Evolutionary conservation across 2,329 filamentous ascomycete genomes (phyloP).

Genomic region (Fusarium zealandicum): DNA sequence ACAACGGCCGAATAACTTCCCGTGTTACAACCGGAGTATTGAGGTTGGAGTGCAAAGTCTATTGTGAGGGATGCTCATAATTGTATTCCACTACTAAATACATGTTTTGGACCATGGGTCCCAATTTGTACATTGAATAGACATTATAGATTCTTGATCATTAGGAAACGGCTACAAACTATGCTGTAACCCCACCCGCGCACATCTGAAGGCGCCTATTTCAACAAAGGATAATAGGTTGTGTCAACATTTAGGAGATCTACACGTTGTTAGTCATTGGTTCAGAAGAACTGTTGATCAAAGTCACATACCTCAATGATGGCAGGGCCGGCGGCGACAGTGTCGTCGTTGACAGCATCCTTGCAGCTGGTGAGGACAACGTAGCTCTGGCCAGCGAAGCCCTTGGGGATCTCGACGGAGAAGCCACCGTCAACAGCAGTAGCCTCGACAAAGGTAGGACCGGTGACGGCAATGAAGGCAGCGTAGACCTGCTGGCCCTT

Average conservation of each 20-base stretch:
- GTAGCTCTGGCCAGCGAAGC: constrained; percentile 50
- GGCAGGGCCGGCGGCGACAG: constrained; percentile 49
- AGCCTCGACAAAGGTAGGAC: constrained; percentile 34
- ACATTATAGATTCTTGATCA: not conserved
- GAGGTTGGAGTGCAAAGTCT: no score
- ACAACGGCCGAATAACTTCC: no score
- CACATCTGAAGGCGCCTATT: not conserved
- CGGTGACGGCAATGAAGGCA: constrained; percentile 45
- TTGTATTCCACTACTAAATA: not conserved
- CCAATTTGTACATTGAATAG: not conserved
- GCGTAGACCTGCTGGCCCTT: constrained; percentile 42
- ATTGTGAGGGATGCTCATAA: not conserved
- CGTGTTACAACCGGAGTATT: no score
- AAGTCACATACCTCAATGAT: constrained; percentile 40
- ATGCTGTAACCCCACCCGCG: not conserved
- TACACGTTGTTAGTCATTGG: not conserved
- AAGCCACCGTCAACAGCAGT: constrained; percentile 34
- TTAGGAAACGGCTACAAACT: not conserved
- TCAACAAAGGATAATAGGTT: not conserved
- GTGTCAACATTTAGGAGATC: constrained; percentile 17
- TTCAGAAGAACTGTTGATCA: not conserved
- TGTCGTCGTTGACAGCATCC: constrained; percentile 46
- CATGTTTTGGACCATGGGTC: not conserved
- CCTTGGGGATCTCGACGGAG: constrained; percentile 37
- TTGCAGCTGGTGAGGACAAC: constrained; percentile 50